A percentile compares a stretch with the other conserved stretches of the same genome.
phyloP scores from a whole-genome alignment of 225 moss, liverwort and hornwort species.

The Pleurozium schreberi region DNA sequence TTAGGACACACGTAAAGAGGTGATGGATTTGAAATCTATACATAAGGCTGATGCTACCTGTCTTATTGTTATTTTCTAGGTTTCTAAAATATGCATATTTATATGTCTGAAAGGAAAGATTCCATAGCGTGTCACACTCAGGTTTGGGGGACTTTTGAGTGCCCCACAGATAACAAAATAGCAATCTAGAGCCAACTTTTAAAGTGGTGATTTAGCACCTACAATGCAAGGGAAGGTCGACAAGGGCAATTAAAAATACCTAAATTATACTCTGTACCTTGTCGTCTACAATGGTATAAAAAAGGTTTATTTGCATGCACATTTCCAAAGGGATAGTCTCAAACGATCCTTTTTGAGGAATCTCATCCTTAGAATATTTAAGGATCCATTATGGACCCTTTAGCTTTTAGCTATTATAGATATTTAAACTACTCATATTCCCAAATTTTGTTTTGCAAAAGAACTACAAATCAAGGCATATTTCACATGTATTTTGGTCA shows the following conservation, averaged over 20 bases:
- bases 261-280: not conserved
- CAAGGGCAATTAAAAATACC: not conserved
- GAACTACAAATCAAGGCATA: not conserved
- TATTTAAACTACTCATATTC: not conserved
- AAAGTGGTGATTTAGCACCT: not conserved
- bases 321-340: fast-evolving
- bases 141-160: not conserved
- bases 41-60: not conserved
- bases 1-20: not conserved
- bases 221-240: not conserved
- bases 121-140: not conserved
- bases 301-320: not conserved
- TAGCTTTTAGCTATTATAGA: not conserved
- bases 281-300: not conserved
- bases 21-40: not conserved
- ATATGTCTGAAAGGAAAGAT: not conserved
- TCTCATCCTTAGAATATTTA: not conserved
- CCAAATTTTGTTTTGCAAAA: not conserved
- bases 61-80: not conserved
- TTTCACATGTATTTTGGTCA: not conserved
- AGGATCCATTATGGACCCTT: too few species aligned
- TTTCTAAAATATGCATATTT: not conserved
- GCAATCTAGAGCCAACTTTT: not conserved
- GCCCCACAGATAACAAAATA: not conserved
- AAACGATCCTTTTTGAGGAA: not conserved